These are phyloP conservation scores for Flaveria robusta DNA, from an alignment of 129 eudicot genomes.

Conservation along the genomic window DNA sequence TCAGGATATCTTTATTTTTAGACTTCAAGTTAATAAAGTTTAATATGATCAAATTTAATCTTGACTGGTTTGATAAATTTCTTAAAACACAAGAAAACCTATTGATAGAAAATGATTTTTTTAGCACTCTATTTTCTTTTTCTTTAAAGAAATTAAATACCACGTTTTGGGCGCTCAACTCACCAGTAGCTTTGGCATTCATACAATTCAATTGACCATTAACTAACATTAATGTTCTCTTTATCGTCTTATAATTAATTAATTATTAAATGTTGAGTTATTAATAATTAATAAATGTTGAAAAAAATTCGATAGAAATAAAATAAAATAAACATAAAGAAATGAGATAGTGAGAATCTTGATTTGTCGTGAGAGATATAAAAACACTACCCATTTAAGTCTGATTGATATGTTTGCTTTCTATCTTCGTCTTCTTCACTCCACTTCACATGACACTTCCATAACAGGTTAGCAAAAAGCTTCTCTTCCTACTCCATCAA, in stretches of 20 bases:
- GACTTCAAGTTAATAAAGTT: not conserved
- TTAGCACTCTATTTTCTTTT: too few species aligned
- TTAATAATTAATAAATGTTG: not conserved
- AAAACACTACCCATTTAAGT: slow-evolving; percentile 13
- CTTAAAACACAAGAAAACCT: not conserved
- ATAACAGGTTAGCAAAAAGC: slow-evolving; percentile 40
- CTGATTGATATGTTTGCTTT: slow-evolving; percentile 25
- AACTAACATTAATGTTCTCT: not conserved
- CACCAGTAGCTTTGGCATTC: not conserved
- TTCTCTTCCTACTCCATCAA: slow-evolving; percentile 23
- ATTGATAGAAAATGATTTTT: not conserved
- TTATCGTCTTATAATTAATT: not conserved
- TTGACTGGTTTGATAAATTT: not conserved
- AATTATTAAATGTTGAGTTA: not conserved
- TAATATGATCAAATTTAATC: not conserved
- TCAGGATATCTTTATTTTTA: not conserved
- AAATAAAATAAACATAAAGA: not conserved
- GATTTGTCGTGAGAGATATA: slow-evolving; percentile 5
- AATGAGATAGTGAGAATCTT: slow-evolving; percentile 15
- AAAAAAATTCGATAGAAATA: not conserved
- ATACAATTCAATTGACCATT: not conserved
- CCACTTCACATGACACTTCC: slow-evolving; percentile 32
- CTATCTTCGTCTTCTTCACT: slow-evolving; percentile 31
- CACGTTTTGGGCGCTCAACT: not conserved
- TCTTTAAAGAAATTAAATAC: too few species aligned